A percentile compares a stretch with the other conserved stretches of the same genome.
phyloP scores from a whole-genome alignment of 768 basidiomycete genomes.

The Pilatotrama ljubarskyi region DNA sequence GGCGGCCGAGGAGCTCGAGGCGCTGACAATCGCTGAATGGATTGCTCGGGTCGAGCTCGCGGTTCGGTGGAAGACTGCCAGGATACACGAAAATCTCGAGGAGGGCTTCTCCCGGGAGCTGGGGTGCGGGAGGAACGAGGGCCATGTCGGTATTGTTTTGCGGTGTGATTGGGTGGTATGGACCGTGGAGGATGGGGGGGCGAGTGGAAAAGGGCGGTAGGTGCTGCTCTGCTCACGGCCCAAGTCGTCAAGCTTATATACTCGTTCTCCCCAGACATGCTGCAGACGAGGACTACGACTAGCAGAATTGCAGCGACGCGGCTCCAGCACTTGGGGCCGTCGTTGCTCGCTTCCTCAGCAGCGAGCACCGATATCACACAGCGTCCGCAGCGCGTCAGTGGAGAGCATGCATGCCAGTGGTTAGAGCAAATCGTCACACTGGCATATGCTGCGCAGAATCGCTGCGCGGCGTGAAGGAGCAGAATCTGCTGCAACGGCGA shows the following conservation, averaged over 20 bases:
- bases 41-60: not conserved
- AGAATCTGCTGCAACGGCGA: too few species aligned
- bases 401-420: too few species aligned
- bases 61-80: not conserved
- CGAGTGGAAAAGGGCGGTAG: too few species aligned
- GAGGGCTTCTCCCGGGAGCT: not conserved
- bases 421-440: too few species aligned
- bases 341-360: too few species aligned
- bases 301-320: too few species aligned
- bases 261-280: not conserved
- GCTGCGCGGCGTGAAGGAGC: too few species aligned
- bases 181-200: not conserved
- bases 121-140: slow-evolving; percentile 2
- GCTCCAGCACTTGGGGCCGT: too few species aligned
- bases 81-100: slow-evolving; percentile 12
- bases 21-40: not conserved
- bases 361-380: too few species aligned
- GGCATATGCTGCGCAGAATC: too few species aligned
- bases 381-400: too few species aligned
- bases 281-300: not conserved
- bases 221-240: not conserved
- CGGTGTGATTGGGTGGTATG: not conserved
- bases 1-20: not conserved
- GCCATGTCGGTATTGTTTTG: not conserved
- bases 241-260: not conserved